Evolutionary conservation across 768 basidiomycete genomes (phyloP).

Genomic region (Podaxis sp.): DNA sequence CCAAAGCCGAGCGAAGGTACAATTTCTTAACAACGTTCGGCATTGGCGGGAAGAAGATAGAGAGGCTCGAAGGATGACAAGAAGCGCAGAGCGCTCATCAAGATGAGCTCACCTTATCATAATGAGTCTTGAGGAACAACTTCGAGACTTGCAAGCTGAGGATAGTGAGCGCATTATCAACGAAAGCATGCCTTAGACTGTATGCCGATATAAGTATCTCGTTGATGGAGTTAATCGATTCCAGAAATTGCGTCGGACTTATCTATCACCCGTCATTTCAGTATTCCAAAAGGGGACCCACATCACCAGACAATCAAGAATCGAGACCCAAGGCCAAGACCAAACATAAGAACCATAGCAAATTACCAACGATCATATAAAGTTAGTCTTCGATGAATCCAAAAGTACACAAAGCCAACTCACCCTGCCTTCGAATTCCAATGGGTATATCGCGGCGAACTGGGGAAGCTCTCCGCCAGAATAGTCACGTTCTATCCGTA

Average conservation of each 20-base stretch:
- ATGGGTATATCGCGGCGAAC: constrained; percentile 84
- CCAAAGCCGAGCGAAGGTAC: background rate
- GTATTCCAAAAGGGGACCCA: background rate
- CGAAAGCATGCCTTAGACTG: constrained; percentile 64
- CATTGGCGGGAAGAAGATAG: background rate
- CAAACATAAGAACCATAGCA: constrained; percentile 4
- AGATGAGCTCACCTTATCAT: constrained; percentile 62
- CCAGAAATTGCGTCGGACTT: constrained; percentile 85
- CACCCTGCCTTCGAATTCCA: constrained; percentile 93
- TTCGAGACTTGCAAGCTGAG: constrained; percentile 80
- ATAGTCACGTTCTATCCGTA: constrained; percentile 93
- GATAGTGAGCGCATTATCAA: constrained; percentile 80
- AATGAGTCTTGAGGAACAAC: constrained; percentile 70
- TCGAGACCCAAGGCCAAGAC: background rate
- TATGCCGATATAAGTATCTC: constrained; percentile 85
- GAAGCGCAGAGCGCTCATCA: background rate
- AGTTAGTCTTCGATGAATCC: constrained; percentile 4
- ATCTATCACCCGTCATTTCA: constrained; percentile 50
- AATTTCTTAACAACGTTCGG: background rate
- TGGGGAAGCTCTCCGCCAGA: constrained; percentile 86
- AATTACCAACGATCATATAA: background rate
- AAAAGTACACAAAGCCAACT: constrained; percentile 27
- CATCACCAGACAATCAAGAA: background rate
- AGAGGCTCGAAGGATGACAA: background rate
- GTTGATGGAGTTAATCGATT: constrained; percentile 91